Evolutionary conservation across 306 rosid species (phyloP), one percentile per base, ranked within the genome.

Genomic region (Sesbania bispinosa): DNA sequence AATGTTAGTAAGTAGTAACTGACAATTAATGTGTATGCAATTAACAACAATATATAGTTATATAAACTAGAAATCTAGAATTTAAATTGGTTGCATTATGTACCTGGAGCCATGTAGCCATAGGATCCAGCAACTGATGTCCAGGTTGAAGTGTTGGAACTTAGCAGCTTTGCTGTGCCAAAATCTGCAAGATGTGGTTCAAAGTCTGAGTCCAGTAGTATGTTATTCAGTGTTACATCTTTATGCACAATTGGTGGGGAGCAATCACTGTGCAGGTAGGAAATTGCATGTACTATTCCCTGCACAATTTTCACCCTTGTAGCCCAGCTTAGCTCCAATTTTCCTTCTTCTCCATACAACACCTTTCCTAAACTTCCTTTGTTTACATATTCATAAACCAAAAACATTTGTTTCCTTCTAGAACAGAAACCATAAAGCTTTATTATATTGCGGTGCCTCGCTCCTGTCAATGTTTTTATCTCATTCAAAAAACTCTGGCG

Each of bases 101-200:
- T 86, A 88, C 96, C 94, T 69, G 90, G 94, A 63, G 96, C 96
- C 92, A 88, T 88, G 85, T 90, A 90, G 54, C 96, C 96, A 39
- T 77, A 86, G 29, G 96, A 82, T 38, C 96, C 92, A 33, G 92
- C 92, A 61, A 84, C 62, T 1, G 83, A 71, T 36, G 92, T 79
- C 92, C 94, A 90, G 23, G 62, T 81, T 32, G 83, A 74, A 47
- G 85, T 42, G 75, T 84, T 76, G 0, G 79, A 50, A 58, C 69
- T 84, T 35, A 88, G 45, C 48, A 90, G 67, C 72, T 80, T 84
- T 53, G 96, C 93, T 0, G 85, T 84, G 64, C 96, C 96, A 18
- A 86, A 90, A 69, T 90, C 93, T n/a, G 87, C 79, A 6, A 90
- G 85, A 42, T 46, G 83, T 0, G 94, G 94, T 62, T 80, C 88